phyloP scores from a whole-genome alignment of 768 basidiomycete species.

The Russula lepida region DNA sequence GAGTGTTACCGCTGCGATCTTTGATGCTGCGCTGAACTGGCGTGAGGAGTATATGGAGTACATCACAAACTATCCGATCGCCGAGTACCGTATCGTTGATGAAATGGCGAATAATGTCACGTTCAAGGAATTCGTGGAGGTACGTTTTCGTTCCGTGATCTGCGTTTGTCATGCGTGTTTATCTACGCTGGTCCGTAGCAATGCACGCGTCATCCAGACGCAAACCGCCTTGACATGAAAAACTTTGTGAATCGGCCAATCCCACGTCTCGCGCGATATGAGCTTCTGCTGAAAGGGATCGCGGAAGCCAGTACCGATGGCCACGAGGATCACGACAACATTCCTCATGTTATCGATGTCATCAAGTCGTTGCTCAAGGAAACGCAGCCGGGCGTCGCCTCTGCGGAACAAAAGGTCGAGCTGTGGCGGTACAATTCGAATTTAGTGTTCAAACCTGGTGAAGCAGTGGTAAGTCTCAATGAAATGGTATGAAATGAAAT shows the following conservation, averaged over 20 bases:
- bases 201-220: conserved; percentile 58
- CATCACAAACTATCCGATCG: conserved; percentile 87
- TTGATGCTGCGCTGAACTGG: conserved; percentile 89
- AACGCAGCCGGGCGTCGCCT: conserved; percentile 77
- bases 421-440: conserved; percentile 80
- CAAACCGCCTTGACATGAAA: conserved; percentile 84
- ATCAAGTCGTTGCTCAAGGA: conserved; percentile 83
- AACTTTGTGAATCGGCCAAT: conserved; percentile 90
- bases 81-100: conserved; percentile 78
- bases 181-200: conserved; percentile 26
- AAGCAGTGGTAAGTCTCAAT: conserved; percentile 43
- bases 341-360: conserved; percentile 80
- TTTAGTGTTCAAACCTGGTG: conserved; percentile 71
- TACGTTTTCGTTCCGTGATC: conserved; percentile 29
- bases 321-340: conserved; percentile 75
- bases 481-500: not conserved
- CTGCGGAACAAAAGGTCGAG: conserved; percentile 83
- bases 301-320: conserved; percentile 62
- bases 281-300: conserved; percentile 74
- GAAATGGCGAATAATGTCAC: conserved; percentile 75
- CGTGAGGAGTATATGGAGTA: conserved; percentile 90
- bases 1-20: conserved; percentile 74
- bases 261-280: conserved; percentile 82
- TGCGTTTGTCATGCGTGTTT: not conserved
- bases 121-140: conserved; percentile 80